Evolutionary conservation across 2,329 filamentous ascomycete species (phyloP).

Genomic region (Fonsecaea monophora): DNA sequence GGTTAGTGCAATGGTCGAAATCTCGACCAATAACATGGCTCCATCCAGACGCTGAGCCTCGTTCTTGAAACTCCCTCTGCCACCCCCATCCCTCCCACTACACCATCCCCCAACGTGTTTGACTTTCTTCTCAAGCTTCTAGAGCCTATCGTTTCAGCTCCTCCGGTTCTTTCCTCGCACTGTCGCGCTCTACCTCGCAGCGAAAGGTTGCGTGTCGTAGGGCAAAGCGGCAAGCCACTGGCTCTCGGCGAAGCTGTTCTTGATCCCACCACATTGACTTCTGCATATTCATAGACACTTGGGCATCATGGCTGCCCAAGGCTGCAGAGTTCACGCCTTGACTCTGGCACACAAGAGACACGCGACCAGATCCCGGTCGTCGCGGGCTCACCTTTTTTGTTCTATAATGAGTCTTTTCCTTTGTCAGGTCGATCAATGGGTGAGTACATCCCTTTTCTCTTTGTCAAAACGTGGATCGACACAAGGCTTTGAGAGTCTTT

Average conservation of each 20-base stretch:
- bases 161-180: conserved; percentile 19
- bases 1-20: conserved; percentile 15
- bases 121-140: conserved; percentile 19
- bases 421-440: conserved; percentile 26
- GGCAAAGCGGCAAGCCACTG: conserved; percentile 35
- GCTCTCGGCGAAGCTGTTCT: conserved; percentile 34
- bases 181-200: conserved; percentile 22
- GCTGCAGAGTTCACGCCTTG: conserved; percentile 12
- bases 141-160: conserved; percentile 32
- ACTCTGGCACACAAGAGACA: conserved; percentile 14
- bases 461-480: conserved; percentile 23
- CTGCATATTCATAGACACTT: conserved; percentile 19
- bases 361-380: conserved; percentile 14
- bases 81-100: conserved; percentile 23
- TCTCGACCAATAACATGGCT: conserved; percentile 29
- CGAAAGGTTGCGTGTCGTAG: conserved; percentile 27
- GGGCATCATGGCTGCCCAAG: conserved; percentile 21
- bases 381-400: background rate
- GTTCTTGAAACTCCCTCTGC: conserved; percentile 33
- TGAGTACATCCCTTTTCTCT: conserved; percentile 25
- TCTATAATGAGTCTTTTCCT: conserved; percentile 30
- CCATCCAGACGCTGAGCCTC: conserved; percentile 23
- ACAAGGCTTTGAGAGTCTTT: conserved; percentile 26
- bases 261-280: conserved; percentile 6
- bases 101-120: conserved; percentile 17